Evolutionary conservation across 1,139 yeast species (phyloP), one percentile per base, ranked within the genome.

Genomic region (Yamadazyma atlantica): DNA sequence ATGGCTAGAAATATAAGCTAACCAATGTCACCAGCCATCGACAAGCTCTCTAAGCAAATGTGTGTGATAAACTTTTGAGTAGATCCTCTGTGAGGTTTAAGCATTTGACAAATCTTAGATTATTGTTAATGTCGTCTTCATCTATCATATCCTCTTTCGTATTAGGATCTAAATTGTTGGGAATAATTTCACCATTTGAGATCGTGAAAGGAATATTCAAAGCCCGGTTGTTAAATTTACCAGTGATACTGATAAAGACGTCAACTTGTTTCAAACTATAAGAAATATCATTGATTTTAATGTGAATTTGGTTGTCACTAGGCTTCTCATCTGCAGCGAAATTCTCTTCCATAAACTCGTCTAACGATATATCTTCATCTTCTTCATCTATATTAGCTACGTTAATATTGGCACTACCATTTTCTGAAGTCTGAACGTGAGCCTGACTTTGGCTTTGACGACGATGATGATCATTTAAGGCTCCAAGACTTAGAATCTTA

Each of bases 71-170:
- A 17, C 59, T 48, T 36, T 50, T 44, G 13, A 51, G 39, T 2
- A 69, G 37, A 44, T 67, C 67, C 46, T 69, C 75, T 2, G 69
- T 58, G 4, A 61, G 23, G 19, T 60, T 57, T 27, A 70, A 54
- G 2, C 55, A 57, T 34, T 50, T 49, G 2, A 60, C 44, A 36
- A 67, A 61, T 34, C 45, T 50, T 40, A 28, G 30, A 16, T 28
- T 38, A 29, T 5, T 23, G 29, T 41, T 36, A 9, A 25, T 29
- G 18, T 38, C 39, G 16, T 40, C 47, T 28, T 55, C 60, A 27
- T 60, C 68, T 51, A 54, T 54, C 15, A 46, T 54, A 28, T 56
- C 57, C 4, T 42, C 49, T 21, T 32, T 25, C 21, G 25, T 22
- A 8, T 27, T 16, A 10, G 26, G 19, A 11, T 29, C 32, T 17